Evolutionary conservation across 169 alveolate genomes (phyloP).

Genomic region (Plasmodium berghei): DNA sequence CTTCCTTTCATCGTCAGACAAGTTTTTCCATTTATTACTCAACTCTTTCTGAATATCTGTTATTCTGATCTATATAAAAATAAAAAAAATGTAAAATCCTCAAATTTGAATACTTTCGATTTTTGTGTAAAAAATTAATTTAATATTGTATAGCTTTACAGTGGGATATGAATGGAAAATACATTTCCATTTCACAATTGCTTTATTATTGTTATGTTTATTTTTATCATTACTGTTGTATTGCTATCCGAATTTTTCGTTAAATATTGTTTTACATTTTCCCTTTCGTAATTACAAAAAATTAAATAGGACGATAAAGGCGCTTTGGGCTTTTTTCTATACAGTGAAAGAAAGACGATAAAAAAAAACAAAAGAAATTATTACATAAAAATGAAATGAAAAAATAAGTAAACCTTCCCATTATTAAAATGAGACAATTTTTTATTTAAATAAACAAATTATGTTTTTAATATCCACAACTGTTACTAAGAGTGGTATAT

Average conservation of each 20-base stretch:
- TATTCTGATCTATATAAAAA: conserved; percentile 49
- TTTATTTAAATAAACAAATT: too few species aligned
- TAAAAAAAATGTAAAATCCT: neutral
- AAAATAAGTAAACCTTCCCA: neutral
- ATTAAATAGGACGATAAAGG: conserved; percentile 73
- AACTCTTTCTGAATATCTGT: conserved; percentile 74
- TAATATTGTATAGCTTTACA: neutral
- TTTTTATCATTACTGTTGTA: conserved; percentile 40
- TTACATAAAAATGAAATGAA: neutral
- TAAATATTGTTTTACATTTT: conserved; percentile 44
- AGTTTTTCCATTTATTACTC: conserved; percentile 55
- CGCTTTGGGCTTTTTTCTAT: conserved; percentile 62
- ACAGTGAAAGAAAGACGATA: neutral
- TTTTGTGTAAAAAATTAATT: neutral
- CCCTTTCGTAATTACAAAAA: conserved; percentile 67
- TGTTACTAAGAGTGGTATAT: too few species aligned
- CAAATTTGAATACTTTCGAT: too few species aligned
- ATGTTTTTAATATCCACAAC: too few species aligned
- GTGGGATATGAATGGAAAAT: too few species aligned
- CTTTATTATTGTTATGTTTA: neutral
- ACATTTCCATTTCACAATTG: neutral
- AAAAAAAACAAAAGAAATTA: neutral
- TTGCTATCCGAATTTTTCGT: conserved; percentile 22
- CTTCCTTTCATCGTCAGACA: conserved; percentile 67
- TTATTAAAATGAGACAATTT: too few species aligned